These are phyloP conservation scores for Chaetomidium leptoderma DNA, from an alignment of 495 filamentous ascomycete species.

Conservation along the genomic window DNA sequence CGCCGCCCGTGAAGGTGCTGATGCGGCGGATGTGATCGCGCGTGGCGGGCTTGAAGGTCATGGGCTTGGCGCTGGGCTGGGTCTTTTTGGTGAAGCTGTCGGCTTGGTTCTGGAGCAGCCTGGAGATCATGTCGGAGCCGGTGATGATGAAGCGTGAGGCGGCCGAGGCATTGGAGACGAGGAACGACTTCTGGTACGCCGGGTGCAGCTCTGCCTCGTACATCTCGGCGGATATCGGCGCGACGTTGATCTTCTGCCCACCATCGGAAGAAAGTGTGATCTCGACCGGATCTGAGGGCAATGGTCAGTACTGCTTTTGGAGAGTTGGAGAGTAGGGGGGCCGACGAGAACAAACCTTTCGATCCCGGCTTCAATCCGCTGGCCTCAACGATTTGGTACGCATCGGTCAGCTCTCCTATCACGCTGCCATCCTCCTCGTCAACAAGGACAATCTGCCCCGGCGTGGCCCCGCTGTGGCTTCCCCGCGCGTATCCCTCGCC, in stretches of 20 bases:
- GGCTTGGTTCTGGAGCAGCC: slow-evolving; percentile 67
- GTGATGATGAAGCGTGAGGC: slow-evolving; percentile 94
- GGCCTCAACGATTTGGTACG: slow-evolving; percentile 74
- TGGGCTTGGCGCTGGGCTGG: slow-evolving; percentile 67
- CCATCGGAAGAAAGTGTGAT: slow-evolving; percentile 77
- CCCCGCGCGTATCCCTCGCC: slow-evolving; percentile 69
- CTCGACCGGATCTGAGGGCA: slow-evolving; percentile 73
- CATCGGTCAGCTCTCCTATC: slow-evolving; percentile 83
- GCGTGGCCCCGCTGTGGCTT: slow-evolving; percentile 45
- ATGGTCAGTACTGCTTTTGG: slow-evolving; percentile 7
- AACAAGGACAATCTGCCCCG: slow-evolving; percentile 83
- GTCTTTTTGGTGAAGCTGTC: slow-evolving; percentile 76
- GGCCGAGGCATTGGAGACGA: slow-evolving; percentile 84
- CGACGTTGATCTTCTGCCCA: slow-evolving; percentile 63
- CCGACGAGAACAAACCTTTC: slow-evolving; percentile 61
- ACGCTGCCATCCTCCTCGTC: slow-evolving; percentile 95
- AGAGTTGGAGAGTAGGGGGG: background rate
- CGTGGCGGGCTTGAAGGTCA: slow-evolving; percentile 83
- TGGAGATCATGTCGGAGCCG: slow-evolving; percentile 70
- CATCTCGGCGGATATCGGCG: slow-evolving; percentile 74
- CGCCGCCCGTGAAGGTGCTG: slow-evolving; percentile 69
- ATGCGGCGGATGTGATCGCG: slow-evolving; percentile 82
- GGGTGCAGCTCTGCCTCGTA: slow-evolving; percentile 78
- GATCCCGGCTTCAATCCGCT: slow-evolving; percentile 70
- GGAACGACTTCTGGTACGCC: slow-evolving; percentile 76